Evolutionary conservation across 129 eudicot genomes (phyloP), one percentile per base, ranked within the genome.

Genomic region (Rutidosis leptorrhynchoides): DNA sequence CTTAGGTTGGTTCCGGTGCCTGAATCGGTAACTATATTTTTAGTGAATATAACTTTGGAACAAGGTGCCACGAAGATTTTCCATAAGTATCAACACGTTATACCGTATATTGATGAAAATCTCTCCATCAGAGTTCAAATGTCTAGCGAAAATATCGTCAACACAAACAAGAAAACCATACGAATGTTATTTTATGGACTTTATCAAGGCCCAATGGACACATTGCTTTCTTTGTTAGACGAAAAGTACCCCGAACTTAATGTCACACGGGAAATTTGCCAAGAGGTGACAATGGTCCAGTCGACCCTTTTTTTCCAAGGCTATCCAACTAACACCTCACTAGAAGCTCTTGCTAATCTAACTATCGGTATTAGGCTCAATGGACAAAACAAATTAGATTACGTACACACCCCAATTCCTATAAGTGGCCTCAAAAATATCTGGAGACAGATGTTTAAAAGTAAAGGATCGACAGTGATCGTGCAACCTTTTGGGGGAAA

Each of bases 401-500:
- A 37, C 1, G 45, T 37, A 37, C 15, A 15, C 11, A 35, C 5
- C n/a, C 64, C 43, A 32, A 59, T 59, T 11, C 43, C 64, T 14
- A 17, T 29, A 59, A 59, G 52, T 0, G 62, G 77, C 65, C 42
- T 63, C 26, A 37, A 28, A 64, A 33, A 68, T 21, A 40, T 73
- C 3, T 73, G 58, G 65, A 29, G 58, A 20, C 25, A 22, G 58
- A 28, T 73, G 54, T 67, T 64, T 9, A 27, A 73, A 73, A 58
- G 24, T 1, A 49, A 54, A 6, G 43, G 21, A 9, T 29, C 57
- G 3, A 33, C 0, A 49, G 20, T 69, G 6, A 51, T 66, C 17
- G 45, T 74, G 3, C 48, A 62, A 2, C 67, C 79, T 5, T 66
- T 57, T 28, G 79, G 79, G 2, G 79, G 79, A 20, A 45, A 9